phyloP scores from a whole-genome alignment of 176 grass and related monocot genomes.

The Triticum timopheevii region DNA sequence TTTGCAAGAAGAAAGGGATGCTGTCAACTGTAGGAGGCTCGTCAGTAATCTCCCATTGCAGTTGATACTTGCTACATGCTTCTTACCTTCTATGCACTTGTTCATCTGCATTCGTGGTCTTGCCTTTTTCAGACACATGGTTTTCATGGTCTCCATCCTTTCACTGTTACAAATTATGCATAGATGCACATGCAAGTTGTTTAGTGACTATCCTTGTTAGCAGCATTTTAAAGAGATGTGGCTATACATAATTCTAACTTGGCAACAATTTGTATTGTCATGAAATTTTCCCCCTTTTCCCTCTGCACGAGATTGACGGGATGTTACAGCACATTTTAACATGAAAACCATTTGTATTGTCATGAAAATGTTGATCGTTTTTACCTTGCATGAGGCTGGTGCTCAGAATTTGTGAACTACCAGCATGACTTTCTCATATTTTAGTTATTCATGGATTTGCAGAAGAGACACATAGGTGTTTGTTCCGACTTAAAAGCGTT shows the following conservation, averaged over 20 bases:
- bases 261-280: background rate
- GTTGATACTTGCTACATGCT: background rate
- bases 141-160: background rate
- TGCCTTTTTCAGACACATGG: background rate
- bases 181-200: background rate
- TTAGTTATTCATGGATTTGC: too few species aligned
- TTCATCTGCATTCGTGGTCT: background rate
- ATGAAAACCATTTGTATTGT: background rate
- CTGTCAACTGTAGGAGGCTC: background rate
- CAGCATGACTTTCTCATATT: background rate
- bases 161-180: background rate
- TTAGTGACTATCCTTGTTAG: background rate
- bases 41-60: background rate
- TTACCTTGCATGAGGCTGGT: background rate
- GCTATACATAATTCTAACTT: background rate
- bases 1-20: background rate
- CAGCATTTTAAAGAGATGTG: background rate
- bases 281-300: too few species aligned
- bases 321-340: background rate
- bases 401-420: background rate
- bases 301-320: background rate
- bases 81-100: background rate
- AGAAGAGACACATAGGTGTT: background rate
- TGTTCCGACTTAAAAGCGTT: background rate
- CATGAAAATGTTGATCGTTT: background rate